Evolutionary conservation across 2,329 filamentous ascomycete species (phyloP).

Genomic region (Microcyclospora pomicola): DNA sequence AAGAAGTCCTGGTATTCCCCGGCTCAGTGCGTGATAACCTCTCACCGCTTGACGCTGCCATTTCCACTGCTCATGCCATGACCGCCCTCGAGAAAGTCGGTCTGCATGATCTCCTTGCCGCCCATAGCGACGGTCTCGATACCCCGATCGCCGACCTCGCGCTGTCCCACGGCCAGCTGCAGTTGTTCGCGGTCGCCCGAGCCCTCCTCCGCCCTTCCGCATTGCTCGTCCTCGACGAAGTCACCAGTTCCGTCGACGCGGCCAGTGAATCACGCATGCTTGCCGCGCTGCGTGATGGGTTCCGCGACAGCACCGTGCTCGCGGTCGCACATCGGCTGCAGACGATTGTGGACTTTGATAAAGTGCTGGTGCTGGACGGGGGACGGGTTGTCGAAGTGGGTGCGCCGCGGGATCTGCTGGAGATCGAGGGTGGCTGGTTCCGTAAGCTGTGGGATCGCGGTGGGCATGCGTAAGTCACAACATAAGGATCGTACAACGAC

Average conservation of each 20-base stretch:
- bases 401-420: constrained; percentile 11
- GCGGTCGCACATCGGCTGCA: constrained; percentile 44
- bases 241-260: constrained; percentile 37
- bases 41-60: constrained; percentile 26
- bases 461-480: too few species aligned
- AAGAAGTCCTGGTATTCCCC: constrained; percentile 38
- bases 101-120: constrained; percentile 17
- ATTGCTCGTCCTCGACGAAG: constrained; percentile 27
- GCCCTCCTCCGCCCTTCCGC: constrained; percentile 29
- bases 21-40: constrained; percentile 36
- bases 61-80: constrained; percentile 28
- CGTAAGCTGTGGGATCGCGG: constrained; percentile 2
- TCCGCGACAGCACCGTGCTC: constrained; percentile 45
- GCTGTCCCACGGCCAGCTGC: constrained; percentile 35
- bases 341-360: constrained; percentile 41
- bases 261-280: constrained; percentile 46
- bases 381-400: constrained; percentile 34
- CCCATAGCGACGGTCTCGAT: constrained; percentile 25
- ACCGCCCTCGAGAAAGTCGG: constrained; percentile 34
- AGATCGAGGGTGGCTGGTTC: constrained; percentile 6
- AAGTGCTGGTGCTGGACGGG: constrained; percentile 37
- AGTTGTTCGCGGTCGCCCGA: constrained; percentile 37
- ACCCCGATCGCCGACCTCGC: constrained; percentile 20
- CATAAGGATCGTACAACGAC: too few species aligned
- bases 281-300: constrained; percentile 30